phyloP scores from a whole-genome alignment of 108 stramenopile genomes.

The Nitzschia palea region DNA sequence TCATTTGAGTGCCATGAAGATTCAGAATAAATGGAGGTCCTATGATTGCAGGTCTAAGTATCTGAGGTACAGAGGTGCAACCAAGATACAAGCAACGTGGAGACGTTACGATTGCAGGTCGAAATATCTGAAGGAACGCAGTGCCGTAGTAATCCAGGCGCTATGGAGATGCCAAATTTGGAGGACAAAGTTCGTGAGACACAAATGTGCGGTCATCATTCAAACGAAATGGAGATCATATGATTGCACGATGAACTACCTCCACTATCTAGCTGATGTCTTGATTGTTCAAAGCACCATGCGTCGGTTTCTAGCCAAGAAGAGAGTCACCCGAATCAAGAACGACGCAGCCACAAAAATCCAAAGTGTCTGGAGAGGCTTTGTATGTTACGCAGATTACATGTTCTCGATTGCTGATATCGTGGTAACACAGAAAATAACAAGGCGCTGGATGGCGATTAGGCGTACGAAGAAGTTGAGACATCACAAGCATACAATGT shows the following conservation, averaged over 20 bases:
- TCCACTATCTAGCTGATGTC: constrained; percentile 70
- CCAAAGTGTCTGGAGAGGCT: constrained; percentile 53
- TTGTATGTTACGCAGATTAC: constrained; percentile 41
- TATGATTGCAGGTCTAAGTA: no score
- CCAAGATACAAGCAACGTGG: constrained; percentile 27
- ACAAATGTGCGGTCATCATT: constrained; percentile 42
- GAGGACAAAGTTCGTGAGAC: background rate
- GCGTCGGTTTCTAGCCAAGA: constrained; percentile 47
- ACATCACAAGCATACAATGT: background rate
- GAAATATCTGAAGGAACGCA: constrained; percentile 57
- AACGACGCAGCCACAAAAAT: constrained; percentile 40
- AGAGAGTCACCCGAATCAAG: constrained; percentile 10
- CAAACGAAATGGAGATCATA: constrained; percentile 50
- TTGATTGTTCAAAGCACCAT: constrained; percentile 68
- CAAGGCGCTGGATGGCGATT: constrained; percentile 43
- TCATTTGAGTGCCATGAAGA: no score
- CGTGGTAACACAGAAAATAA: constrained; percentile 59
- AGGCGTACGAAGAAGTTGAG: constrained; percentile 8
- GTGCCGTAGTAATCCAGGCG: constrained; percentile 45
- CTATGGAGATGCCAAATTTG: constrained; percentile 11
- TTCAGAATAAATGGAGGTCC: no score
- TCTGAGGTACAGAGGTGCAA: background rate
- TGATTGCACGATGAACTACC: constrained; percentile 71
- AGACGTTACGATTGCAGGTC: constrained; percentile 50
- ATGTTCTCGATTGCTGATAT: constrained; percentile 57